Evolutionary conservation across 1,139 yeast genomes (phyloP), one percentile per base, ranked within the genome.

Genomic region (Suhomyces kunorum): DNA sequence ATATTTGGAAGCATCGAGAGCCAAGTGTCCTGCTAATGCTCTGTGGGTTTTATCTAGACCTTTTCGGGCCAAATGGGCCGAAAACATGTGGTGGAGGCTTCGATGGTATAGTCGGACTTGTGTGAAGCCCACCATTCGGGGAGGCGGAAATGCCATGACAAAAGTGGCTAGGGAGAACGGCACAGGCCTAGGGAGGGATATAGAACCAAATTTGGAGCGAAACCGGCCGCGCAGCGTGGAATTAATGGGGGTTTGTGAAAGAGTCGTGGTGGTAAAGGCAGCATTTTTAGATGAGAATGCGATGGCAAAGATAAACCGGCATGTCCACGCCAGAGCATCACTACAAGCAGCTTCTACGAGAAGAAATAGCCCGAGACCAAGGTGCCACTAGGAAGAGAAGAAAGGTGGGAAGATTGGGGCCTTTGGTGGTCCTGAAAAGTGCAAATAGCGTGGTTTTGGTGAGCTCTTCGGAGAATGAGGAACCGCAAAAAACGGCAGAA

Each of bases 21-120:
- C 50, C 14, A 62, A 38, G 19, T 53, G 42, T 25, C 56, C 54
- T 39, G 48, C 54, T 6, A 46, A 37, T n/a, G 53, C 46, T 29
- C 71, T 52, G 46, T 65, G 70, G 15, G 49, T 38, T 37, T 58
- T 59, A 44, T 66, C 71, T 22, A 47, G 28, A 6, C 53, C 40
- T 34, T 36, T 43, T 11, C 25, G 37, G 14, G 25, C 22, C 22
- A 41, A 27, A 15, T 11, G 17, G 4, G 23, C 30, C n/a, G 16
- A 17, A 26, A 36, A 36, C 7, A 27, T 24, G 13, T 11, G 25
- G 9, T 23, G 22, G 26, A 26, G 25, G 4, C 24, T 13, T 9
- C 20, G 34, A 26, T 33, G 42, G 22, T 22, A 19, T 32, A 35
- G 42, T 32, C 39, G 42, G n/a, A 32, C 11, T 8, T 8, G 16